phyloP scores from a whole-genome alignment of 1,284 basidiomycete genomes.

The Ceratobasidium sp. region DNA sequence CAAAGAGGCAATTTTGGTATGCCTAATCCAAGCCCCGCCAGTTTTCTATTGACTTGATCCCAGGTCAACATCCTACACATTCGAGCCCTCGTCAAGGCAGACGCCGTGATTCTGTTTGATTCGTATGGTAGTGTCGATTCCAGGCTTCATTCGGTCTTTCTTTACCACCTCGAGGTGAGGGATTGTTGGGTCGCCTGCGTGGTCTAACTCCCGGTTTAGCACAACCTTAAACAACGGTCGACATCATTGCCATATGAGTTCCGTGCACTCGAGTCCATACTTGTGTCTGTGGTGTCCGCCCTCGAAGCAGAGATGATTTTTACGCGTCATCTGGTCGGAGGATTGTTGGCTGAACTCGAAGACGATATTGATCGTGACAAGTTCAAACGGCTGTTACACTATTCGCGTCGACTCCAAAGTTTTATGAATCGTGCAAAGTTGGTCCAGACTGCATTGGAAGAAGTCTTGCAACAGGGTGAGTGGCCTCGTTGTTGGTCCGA shows the following conservation, averaged over 20 bases:
- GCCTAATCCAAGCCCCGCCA: slow-evolving; percentile 47
- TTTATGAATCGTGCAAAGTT: slow-evolving; percentile 89
- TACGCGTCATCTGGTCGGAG: slow-evolving; percentile 83
- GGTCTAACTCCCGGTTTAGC: slow-evolving; percentile 53
- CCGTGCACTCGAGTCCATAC: slow-evolving; percentile 86
- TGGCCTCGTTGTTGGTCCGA: neutral
- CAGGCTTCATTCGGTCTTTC: slow-evolving; percentile 81
- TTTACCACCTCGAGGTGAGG: slow-evolving; percentile 84
- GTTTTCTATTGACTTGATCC: slow-evolving; percentile 3
- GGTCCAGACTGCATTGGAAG: slow-evolving; percentile 88
- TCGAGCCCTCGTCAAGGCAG: slow-evolving; percentile 91
- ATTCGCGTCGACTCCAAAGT: slow-evolving; percentile 81
- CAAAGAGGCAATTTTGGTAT: slow-evolving; percentile 83
- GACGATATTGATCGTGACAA: slow-evolving; percentile 93
- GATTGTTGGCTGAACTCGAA: slow-evolving; percentile 88
- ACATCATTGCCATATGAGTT: slow-evolving; percentile 86
- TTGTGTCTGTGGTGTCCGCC: slow-evolving; percentile 86
- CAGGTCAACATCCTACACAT: slow-evolving; percentile 94
- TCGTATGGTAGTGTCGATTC: slow-evolving; percentile 86
- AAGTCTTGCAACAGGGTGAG: slow-evolving; percentile 86
- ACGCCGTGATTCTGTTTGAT: slow-evolving; percentile 92
- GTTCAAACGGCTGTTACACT: slow-evolving; percentile 87
- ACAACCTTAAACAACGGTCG: slow-evolving; percentile 75
- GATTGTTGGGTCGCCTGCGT: neutral
- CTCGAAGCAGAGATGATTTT: slow-evolving; percentile 94